Base-by-base conservation (phyloP, 305 asterid genomes). In the Salvia sclarea region DNA sequence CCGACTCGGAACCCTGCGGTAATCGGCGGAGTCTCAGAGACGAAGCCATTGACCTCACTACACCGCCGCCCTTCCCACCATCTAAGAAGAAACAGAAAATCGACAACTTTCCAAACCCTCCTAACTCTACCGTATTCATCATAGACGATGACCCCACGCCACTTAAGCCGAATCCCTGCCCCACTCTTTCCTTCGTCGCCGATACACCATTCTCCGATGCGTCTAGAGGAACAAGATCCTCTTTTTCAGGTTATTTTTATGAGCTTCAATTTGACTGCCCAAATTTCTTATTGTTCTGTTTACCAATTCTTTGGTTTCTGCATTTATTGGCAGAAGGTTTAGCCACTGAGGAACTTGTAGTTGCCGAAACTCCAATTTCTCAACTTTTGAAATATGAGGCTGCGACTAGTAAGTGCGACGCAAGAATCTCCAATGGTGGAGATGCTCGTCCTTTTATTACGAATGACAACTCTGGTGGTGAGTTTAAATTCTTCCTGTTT, bases 81-180 rank as follows among this genome's bases (percentile, higher is more conserved):
- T 75, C 74, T 20, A 84, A 82, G 76, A 85, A 83, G 83, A 87
- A 87, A 67, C 87, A 44, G 35, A 81, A 77, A 71, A 75, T 61
- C 16, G 80, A 73, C 44, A 50, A 37, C 11, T 16, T 54, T 56
- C 24, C 79, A 60, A 76, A 80, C 75, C 83, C 84, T 76, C 69
- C 75, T n/a, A 17, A 43, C 62, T 31, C 83, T 3, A 14, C 85
- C 24, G 80, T 85, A 35, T 66, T 87, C 38, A 30, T 83, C 62
- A 82, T 87, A 60, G 89, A 85, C 68, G 91, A 84, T 49, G 89
- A 79, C 48, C 78, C 80, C 35, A 77, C 94, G 40, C 87, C 91
- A 2, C 0, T 47, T 48, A 82, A 71, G 52, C 53, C 57, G 17
- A 54, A 48, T 8, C 7, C 72, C 12, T 62, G 78, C 10, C 45